phyloP scores from a whole-genome alignment of 129 eudicot species.

The Calendula officinalis region DNA sequence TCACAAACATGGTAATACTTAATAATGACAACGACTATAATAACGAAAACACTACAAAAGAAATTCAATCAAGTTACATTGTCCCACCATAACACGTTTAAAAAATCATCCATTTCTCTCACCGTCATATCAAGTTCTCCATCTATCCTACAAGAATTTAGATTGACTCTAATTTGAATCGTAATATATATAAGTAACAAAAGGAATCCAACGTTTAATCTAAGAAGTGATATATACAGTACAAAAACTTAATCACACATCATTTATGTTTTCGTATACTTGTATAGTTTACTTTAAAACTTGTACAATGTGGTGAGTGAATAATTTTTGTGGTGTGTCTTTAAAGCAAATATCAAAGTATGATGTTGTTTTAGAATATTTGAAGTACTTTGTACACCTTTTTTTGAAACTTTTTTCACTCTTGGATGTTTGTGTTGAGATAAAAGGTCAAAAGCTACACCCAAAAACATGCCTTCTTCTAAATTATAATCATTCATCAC shows the following conservation, averaged over 20 bases:
- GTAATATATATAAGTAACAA: constrained; percentile 10
- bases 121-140: constrained; percentile 4
- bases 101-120: constrained; percentile 11
- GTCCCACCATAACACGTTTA: constrained; percentile 6
- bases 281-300: too few relatives aligned
- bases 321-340: too few relatives aligned
- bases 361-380: constrained; percentile 56
- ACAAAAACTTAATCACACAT: too few relatives aligned
- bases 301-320: too few relatives aligned
- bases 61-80: not conserved
- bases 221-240: too few relatives aligned
- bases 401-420: constrained; percentile 26
- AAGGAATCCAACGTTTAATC: constrained; percentile 29
- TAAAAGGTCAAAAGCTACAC: constrained; percentile 37
- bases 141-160: constrained; percentile 17
- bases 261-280: too few relatives aligned
- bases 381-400: constrained; percentile 17
- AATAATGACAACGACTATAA: constrained; percentile 24
- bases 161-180: constrained; percentile 25
- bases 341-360: constrained; percentile 40
- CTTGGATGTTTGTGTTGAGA: constrained; percentile 42
- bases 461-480: constrained; percentile 23
- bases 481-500: constrained; percentile 49
- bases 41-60: not conserved
- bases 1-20: constrained; percentile 28